phyloP scores from a whole-genome alignment of 352 stramenopile species.

The Pythium rishiriense region DNA sequence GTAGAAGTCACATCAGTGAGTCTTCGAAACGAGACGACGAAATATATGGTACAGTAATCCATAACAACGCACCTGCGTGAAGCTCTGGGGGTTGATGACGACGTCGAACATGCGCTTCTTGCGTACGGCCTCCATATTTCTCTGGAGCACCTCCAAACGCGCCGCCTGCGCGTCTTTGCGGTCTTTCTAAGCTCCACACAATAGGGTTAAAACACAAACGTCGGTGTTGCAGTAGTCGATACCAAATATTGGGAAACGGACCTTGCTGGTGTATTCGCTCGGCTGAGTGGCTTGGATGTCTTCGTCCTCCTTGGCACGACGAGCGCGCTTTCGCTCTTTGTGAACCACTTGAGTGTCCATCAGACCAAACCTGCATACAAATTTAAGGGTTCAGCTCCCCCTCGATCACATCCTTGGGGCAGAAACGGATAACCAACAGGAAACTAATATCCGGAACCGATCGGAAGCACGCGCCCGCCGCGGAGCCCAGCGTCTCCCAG shows the following conservation, averaged over 20 bases:
- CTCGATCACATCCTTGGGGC: background rate
- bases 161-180: conserved; percentile 79
- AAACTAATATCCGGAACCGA: conserved; percentile 73
- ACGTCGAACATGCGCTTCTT: conserved; percentile 68
- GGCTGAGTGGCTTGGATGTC: conserved; percentile 55
- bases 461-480: conserved; percentile 70
- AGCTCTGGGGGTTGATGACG: conserved; percentile 70
- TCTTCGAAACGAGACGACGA: background rate
- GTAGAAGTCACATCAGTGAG: background rate
- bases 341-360: conserved; percentile 78
- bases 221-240: background rate
- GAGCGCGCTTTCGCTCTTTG: conserved; percentile 62
- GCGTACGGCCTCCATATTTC: conserved; percentile 40
- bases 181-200: conserved; percentile 47
- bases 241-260: conserved; percentile 9
- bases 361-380: conserved; percentile 46
- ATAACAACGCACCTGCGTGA: conserved; percentile 52
- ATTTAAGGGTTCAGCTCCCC: background rate
- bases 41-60: background rate
- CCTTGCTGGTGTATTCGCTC: conserved; percentile 80
- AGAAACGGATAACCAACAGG: conserved; percentile 35
- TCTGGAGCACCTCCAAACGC: conserved; percentile 67
- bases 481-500: conserved; percentile 58
- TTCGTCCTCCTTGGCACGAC: conserved; percentile 47
- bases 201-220: background rate